Evolutionary conservation across 768 basidiomycete species (phyloP), one percentile per base, ranked within the genome.

Genomic region (Calocera viscosa): DNA sequence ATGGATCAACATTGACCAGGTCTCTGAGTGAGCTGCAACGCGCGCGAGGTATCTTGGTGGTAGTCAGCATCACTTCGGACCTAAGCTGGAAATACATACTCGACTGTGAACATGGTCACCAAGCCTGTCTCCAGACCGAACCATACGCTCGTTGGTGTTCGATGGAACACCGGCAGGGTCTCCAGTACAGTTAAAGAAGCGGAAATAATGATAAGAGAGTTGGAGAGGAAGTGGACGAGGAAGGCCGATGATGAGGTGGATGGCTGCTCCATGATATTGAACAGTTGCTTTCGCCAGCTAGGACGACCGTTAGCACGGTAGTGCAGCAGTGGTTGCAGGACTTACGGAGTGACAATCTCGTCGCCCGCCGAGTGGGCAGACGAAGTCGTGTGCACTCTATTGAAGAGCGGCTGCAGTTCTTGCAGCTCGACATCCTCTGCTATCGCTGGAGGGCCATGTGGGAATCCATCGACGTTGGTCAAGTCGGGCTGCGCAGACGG

Each of bases 111-210:
- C 1, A 94, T 74, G 63, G 86, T 84, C 28, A 94, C 92, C 11
- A 94, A 76, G 64, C 82, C 86, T 19, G 91, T 92, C 77, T 94
- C 93, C 24, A 92, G 73, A 0, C 93, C 93, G 69, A 95, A 95
- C 85, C 93, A 91, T 7, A 88, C 78, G 39, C 85, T 79, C 16
- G 82, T 84, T 1, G 85, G 82, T 1, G 86, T 84, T 11, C 82
- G 81, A 73, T 89, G 89, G 69, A 91, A 86, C 1, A 83, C 81
- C 0, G 88, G 90, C 0, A 91, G 85, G 0, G 90, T 91, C 75
- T 91, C 90, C 28, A 91, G 77, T 2, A 90, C 80, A 0, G 90
- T 91, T 30, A 91, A 83, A 40, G 89, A 69, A 0, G 90, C 90
- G 0, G 87, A 89, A 69, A 87, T 75, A 1, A 90, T 73, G 69